phyloP scores from a whole-genome alignment of 2,329 filamentous ascomycete genomes.

The Mycocentrospora acerina region DNA sequence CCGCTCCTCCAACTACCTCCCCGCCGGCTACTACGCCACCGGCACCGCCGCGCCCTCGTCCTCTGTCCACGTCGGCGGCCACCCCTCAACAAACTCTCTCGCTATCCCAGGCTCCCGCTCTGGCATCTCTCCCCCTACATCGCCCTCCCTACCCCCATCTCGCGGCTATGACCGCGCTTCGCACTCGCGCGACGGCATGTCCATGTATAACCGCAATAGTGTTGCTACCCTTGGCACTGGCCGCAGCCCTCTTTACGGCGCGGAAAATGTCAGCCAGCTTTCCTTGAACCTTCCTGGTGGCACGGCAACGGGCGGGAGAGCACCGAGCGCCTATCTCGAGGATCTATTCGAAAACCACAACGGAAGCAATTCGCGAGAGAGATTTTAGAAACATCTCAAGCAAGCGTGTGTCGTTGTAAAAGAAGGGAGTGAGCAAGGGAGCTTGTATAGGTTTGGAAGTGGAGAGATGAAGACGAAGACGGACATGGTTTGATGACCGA shows the following conservation, averaged over 20 bases:
- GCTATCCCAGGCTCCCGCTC: constrained; percentile 36
- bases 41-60: constrained; percentile 55
- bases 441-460: too few species aligned
- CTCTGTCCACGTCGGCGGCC: constrained; percentile 48
- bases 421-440: constrained; percentile 2
- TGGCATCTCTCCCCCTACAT: constrained; percentile 37
- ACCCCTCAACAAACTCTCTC: constrained; percentile 36
- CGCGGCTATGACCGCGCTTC: constrained; percentile 40
- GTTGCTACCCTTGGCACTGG: constrained; percentile 39
- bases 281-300: constrained; percentile 60
- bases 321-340: constrained; percentile 87
- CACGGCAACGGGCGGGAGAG: constrained; percentile 61
- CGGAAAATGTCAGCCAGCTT: constrained; percentile 64
- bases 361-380: constrained; percentile 30
- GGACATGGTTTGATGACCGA: too few species aligned
- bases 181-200: constrained; percentile 33
- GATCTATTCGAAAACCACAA: constrained; percentile 80
- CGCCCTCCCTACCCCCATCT: constrained; percentile 39
- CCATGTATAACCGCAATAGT: constrained; percentile 41
- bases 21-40: constrained; percentile 87
- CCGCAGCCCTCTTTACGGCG: constrained; percentile 25
- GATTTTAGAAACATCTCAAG: constrained; percentile 31
- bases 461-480: too few species aligned
- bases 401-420: constrained; percentile 8
- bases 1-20: constrained; percentile 78